phyloP scores from a whole-genome alignment of 306 rosid species.

The Quercus glauca region DNA sequence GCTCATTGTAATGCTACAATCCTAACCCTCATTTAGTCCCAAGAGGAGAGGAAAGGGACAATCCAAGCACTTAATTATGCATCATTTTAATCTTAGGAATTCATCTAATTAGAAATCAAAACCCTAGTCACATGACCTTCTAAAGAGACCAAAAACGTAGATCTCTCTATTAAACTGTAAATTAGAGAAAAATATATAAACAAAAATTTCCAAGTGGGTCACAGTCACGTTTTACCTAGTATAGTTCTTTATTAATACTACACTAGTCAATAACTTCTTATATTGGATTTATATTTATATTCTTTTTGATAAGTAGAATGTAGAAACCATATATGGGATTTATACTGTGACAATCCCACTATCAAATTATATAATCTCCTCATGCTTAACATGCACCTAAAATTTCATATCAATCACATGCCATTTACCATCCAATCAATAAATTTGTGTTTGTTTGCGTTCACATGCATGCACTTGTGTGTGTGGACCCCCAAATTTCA shows the following conservation, averaged over 20 bases:
- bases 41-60: no score
- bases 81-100: background rate
- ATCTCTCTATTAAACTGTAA: background rate
- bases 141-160: background rate
- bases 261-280: background rate
- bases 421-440: background rate
- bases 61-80: background rate
- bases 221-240: no score
- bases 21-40: background rate
- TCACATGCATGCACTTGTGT: no score
- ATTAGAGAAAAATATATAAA: background rate
- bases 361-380: background rate
- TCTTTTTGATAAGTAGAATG: no score
- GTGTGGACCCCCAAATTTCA: no score
- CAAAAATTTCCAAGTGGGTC: background rate
- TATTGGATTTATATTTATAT: background rate
- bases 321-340: background rate
- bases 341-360: background rate
- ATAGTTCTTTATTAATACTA: background rate
- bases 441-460: background rate
- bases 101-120: background rate
- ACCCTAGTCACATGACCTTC: background rate
- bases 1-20: background rate
- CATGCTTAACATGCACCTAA: background rate
- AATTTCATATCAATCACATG: background rate